These are phyloP conservation scores for Lojkania enalia DNA, from an alignment of 2,329 filamentous ascomycete species.

Conservation along the genomic window DNA sequence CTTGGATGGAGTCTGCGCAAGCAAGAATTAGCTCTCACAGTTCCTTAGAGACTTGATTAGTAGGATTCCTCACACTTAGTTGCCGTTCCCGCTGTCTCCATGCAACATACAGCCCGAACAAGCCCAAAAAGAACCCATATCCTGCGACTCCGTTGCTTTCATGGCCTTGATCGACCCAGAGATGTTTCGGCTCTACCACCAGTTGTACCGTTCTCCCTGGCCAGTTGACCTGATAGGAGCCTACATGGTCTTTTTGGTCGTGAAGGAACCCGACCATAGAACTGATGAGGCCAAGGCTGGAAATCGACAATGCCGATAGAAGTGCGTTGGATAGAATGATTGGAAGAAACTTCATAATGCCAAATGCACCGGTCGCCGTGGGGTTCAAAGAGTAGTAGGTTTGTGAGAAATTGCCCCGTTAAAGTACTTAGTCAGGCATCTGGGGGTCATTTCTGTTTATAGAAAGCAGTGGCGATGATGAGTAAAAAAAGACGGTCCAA, in stretches of 20 bases:
- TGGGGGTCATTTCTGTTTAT: background rate
- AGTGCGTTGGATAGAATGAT: conserved; percentile 27
- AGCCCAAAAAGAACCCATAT: conserved; percentile 37
- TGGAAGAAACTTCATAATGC: conserved; percentile 20
- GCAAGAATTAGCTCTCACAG: no score
- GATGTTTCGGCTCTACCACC: conserved; percentile 26
- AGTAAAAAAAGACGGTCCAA: conserved; percentile 3
- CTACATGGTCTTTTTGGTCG: conserved; percentile 32
- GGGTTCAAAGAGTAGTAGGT: no score
- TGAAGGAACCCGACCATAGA: conserved; percentile 41
- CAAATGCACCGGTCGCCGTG: no score
- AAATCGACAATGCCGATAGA: conserved; percentile 35
- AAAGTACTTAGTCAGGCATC: background rate
- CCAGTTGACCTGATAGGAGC: conserved; percentile 28
- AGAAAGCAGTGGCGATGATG: background rate
- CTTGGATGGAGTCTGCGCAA: conserved; percentile 23
- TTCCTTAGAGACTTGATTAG: no score
- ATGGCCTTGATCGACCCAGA: conserved; percentile 38
- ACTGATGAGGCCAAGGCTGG: conserved; percentile 34
- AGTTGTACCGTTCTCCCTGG: conserved; percentile 24
- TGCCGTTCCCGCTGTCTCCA: conserved; percentile 23
- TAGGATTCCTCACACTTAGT: no score
- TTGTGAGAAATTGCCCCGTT: background rate
- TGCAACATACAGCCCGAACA: conserved; percentile 35
- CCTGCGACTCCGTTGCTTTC: conserved; percentile 34